Evolutionary conservation across 2,329 filamentous ascomycete genomes (phyloP).

Genomic region (Neofusicoccum cordaticola): DNA sequence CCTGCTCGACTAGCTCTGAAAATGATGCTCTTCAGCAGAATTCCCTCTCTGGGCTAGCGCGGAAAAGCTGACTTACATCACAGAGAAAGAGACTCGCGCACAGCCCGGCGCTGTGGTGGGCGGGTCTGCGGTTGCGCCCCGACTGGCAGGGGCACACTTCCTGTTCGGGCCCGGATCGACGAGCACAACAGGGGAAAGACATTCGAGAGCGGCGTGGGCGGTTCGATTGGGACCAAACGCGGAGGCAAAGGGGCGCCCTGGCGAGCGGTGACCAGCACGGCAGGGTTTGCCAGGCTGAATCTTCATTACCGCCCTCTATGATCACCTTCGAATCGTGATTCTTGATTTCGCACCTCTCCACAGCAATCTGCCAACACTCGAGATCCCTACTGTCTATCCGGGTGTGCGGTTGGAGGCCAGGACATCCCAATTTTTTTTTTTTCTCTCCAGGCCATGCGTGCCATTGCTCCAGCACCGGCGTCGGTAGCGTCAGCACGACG

Average conservation of each 20-base stretch:
- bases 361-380: neutral
- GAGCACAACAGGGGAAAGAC: neutral
- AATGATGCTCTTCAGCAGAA: conserved; percentile 17
- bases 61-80: neutral
- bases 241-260: conserved; percentile 3
- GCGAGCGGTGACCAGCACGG: conserved; percentile 9
- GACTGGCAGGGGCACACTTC: neutral
- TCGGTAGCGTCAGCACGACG: neutral
- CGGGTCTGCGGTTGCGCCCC: conserved; percentile 8
- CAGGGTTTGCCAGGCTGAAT: neutral
- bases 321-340: conserved; percentile 3
- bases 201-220: neutral
- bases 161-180: conserved; percentile 1
- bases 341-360: conserved; percentile 3
- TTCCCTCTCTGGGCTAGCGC: neutral
- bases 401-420: neutral
- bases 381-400: conserved; percentile 9
- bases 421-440: neutral
- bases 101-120: neutral
- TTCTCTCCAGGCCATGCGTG: neutral
- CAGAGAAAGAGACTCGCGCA: neutral
- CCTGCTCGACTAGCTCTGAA: neutral
- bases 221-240: neutral
- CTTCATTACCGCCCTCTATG: conserved; percentile 3
- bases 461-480: neutral